Conservation (phyloP, 2,329 filamentous ascomycete genomes). For the Pestalotiopsis sp. region DNA sequence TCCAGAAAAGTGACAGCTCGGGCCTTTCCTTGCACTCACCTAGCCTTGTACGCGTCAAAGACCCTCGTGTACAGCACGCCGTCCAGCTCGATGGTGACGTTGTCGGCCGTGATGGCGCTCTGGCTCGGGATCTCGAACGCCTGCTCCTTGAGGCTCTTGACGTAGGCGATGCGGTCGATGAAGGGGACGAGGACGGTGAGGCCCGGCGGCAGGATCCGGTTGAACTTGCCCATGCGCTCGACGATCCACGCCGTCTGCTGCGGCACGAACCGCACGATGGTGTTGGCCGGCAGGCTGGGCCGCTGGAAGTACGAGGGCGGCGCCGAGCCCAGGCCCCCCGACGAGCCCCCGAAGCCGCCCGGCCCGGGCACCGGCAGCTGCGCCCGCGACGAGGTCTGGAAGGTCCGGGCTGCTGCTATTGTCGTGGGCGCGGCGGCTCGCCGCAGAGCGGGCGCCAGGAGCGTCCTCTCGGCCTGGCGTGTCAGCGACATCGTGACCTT, state of each 20-base stretch:
- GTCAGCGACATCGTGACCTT: slow-evolving; percentile 17
- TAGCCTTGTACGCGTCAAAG: slow-evolving; percentile 97
- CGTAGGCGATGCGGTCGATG: slow-evolving; percentile 94
- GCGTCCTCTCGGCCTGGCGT: slow-evolving; percentile 15
- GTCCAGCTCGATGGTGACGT: slow-evolving; percentile 94
- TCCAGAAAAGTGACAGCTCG: neutral
- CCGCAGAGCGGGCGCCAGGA: slow-evolving; percentile 14
- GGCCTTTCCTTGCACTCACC: slow-evolving; percentile 51
- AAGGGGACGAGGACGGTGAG: slow-evolving; percentile 88
- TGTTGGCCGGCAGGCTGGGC: slow-evolving; percentile 82
- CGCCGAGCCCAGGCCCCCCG: slow-evolving; percentile 37
- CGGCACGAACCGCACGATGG: slow-evolving; percentile 93
- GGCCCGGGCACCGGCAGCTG: neutral
- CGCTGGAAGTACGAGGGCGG: slow-evolving; percentile 82
- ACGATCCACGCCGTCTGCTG: slow-evolving; percentile 99
- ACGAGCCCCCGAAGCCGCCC: slow-evolving; percentile 25
- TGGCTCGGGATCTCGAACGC: slow-evolving; percentile 97
- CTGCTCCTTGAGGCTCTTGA: slow-evolving; percentile 94
- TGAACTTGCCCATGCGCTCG: slow-evolving; percentile 98
- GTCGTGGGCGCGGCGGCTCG: slow-evolving; percentile 5
- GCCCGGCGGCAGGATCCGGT: slow-evolving; percentile 88
- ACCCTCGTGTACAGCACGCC: slow-evolving; percentile 94
- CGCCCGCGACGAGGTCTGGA: slow-evolving; percentile 14
- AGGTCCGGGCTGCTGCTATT: slow-evolving; percentile 9
- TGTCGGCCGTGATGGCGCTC: slow-evolving; percentile 97